Percentiles rank a stretch among this genome's conserved stretches.
phyloP scores from a whole-genome alignment of 2,329 filamentous ascomycete species.

The Xylariaceae sp. region DNA sequence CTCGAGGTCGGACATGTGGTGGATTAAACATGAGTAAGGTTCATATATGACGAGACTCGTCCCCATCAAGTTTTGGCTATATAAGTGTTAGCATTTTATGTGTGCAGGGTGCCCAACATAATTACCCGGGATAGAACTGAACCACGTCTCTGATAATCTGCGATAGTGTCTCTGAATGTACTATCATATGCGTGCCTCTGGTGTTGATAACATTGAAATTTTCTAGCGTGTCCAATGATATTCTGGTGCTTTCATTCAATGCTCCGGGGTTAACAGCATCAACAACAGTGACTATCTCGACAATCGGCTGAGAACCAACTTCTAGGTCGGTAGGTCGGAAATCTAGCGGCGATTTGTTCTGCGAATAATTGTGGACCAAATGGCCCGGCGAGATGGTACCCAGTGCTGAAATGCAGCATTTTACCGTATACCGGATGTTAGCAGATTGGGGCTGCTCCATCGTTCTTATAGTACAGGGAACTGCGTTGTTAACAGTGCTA shows the following conservation, averaged over 20 bases:
- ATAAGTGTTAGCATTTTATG: neutral
- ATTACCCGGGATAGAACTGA: conserved; percentile 9
- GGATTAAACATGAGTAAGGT: conserved; percentile 11
- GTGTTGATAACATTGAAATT: neutral
- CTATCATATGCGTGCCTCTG: conserved; percentile 6
- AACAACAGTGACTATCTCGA: conserved; percentile 6
- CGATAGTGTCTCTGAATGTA: conserved; percentile 7
- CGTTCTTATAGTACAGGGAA: neutral
- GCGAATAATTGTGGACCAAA: neutral
- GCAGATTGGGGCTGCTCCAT: conserved; percentile 1
- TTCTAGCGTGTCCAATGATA: neutral
- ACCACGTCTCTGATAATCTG: conserved; percentile 3
- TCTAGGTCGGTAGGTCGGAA: neutral
- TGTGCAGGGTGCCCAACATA: no score
- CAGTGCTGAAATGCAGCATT: neutral
- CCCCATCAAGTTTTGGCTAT: conserved; percentile 13
- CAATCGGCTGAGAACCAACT: neutral
- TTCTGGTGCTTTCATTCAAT: neutral
- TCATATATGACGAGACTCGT: neutral
- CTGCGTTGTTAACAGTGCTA: no score
- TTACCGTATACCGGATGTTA: conserved; percentile 10
- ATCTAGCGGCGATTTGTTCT: neutral
- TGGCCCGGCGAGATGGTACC: neutral
- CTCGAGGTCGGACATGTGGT: conserved; percentile 8
- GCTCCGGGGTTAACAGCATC: neutral